phyloP scores from a whole-genome alignment of 805 yeast species.

The Metschnikowia koreensis region DNA sequence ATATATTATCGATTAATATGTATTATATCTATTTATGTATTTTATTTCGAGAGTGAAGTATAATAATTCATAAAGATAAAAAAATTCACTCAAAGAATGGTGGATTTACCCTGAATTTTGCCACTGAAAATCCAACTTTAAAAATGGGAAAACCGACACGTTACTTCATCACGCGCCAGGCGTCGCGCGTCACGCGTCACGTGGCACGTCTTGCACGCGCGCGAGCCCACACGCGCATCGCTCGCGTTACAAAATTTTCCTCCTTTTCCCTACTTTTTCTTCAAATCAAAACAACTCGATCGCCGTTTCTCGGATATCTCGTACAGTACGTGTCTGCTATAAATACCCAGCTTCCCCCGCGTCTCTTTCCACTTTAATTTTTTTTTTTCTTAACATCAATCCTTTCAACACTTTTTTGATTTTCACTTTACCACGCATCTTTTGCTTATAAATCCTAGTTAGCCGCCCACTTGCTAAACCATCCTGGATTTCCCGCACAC shows the following conservation, averaged over 20 bases:
- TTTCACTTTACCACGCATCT: not conserved
- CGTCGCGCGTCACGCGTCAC: slow-evolving; percentile 9
- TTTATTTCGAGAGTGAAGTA: too few species aligned
- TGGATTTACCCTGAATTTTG: too few species aligned
- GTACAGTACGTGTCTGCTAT: slow-evolving; percentile 10
- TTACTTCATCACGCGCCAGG: slow-evolving; percentile 5
- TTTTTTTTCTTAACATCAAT: too few species aligned
- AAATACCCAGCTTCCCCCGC: slow-evolving; percentile 6
- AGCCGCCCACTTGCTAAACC: not conserved
- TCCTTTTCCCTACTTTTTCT: not conserved
- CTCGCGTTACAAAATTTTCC: slow-evolving; percentile 8
- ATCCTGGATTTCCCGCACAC: slow-evolving; percentile 2
- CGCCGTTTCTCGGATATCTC: slow-evolving; percentile 15
- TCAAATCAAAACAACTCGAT: slow-evolving; percentile 9
- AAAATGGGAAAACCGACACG: not conserved
- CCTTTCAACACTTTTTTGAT: not conserved
- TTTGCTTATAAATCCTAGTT: not conserved
- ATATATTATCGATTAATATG: too few species aligned
- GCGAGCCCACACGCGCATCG: slow-evolving; percentile 8
- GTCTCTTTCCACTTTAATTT: not conserved
- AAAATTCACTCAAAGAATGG: too few species aligned
- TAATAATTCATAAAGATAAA: too few species aligned
- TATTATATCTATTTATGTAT: too few species aligned
- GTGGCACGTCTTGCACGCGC: slow-evolving; percentile 4
- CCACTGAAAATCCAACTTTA: too few species aligned